Evolutionary conservation across 1,284 basidiomycete species (phyloP).

Genomic region (Coniferiporia sulphurascens): DNA sequence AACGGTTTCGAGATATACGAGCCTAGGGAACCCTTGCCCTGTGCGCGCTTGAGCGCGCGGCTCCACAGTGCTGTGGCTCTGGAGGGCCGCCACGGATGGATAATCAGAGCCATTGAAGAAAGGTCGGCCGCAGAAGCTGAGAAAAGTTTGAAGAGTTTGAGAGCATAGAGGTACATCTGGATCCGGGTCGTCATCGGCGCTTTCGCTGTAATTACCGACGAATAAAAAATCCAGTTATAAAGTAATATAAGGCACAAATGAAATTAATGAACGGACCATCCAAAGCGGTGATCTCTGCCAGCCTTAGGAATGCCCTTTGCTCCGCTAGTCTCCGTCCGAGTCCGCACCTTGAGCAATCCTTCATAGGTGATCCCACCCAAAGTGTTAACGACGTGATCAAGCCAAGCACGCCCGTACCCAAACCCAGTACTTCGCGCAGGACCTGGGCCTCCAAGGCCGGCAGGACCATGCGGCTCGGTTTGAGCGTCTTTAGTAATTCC

Average conservation of each 20-base stretch:
- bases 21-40: slow-evolving; percentile 29
- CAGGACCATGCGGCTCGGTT: slow-evolving; percentile 25
- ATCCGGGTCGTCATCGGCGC: slow-evolving; percentile 39
- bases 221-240: slow-evolving; percentile 12
- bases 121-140: slow-evolving; percentile 41
- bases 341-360: slow-evolving; percentile 23
- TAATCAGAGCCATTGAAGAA: slow-evolving; percentile 53
- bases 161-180: slow-evolving; percentile 48
- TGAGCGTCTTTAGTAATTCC: slow-evolving; percentile 28
- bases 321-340: slow-evolving; percentile 42
- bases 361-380: slow-evolving; percentile 29
- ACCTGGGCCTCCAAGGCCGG: slow-evolving; percentile 31
- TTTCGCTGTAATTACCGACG: slow-evolving; percentile 21
- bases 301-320: slow-evolving; percentile 47
- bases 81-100: slow-evolving; percentile 38
- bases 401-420: slow-evolving; percentile 37
- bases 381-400: slow-evolving; percentile 25
- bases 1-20: slow-evolving; percentile 34
- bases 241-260: not conserved
- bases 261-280: slow-evolving; percentile 29
- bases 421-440: slow-evolving; percentile 37
- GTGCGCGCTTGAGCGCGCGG: slow-evolving; percentile 11
- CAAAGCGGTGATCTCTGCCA: slow-evolving; percentile 47
- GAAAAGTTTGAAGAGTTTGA: slow-evolving; percentile 36
- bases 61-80: slow-evolving; percentile 37